Base-by-base conservation (phyloP, 2,329 filamentous ascomycete species). In the Cladosporium sp. region DNA sequence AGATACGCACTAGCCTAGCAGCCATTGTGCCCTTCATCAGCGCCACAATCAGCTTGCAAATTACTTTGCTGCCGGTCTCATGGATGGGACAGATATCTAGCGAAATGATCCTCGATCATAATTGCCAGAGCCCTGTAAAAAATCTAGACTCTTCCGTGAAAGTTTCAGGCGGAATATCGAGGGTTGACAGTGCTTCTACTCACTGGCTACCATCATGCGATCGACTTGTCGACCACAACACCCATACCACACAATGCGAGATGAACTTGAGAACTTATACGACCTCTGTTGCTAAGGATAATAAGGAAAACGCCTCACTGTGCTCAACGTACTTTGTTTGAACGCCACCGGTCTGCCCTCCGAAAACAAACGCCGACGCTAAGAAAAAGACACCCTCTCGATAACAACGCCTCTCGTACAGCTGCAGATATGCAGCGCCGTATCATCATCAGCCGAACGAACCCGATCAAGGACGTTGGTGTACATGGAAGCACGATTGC, bases 301-400 rank as follows among this genome's bases (percentile, higher is more conserved):
- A 28, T 29, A 33, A 29, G 21, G n/a, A 33, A 55, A n/a, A 55
- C 7, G 11, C 52, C 18, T 55, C 52, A 33, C 6, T 55, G 52
- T 33, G 33, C 35, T 59, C 26, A 23, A 44, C 18, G 33, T 21
- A 59, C 35, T 26, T 23, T 44, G 33, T 28, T 58, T 18, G 16
- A 52, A 50, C 58, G 58, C 58, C 58, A 35, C 44, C 28, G 29
- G 33, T 50, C 14, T 18, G 6, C 44, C 46, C 18, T 5, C 21
- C 8, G 14, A 7, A 55, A 31, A 8, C 31, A 31, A 63, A 63
- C 61, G 35, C 61, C 61, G 21, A 63, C 61, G 61, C 61, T 56
- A 63, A 62, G 50, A 40, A 55, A 63, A 46, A 21, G 10, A 53
- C 26, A 46, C 55, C 60, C 35, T 26, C 50, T 26, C 44, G 35